These are phyloP conservation scores for Pyrenophora tritici-repentis DNA, from an alignment of 2,329 filamentous ascomycete genomes.

Conservation along the genomic window DNA sequence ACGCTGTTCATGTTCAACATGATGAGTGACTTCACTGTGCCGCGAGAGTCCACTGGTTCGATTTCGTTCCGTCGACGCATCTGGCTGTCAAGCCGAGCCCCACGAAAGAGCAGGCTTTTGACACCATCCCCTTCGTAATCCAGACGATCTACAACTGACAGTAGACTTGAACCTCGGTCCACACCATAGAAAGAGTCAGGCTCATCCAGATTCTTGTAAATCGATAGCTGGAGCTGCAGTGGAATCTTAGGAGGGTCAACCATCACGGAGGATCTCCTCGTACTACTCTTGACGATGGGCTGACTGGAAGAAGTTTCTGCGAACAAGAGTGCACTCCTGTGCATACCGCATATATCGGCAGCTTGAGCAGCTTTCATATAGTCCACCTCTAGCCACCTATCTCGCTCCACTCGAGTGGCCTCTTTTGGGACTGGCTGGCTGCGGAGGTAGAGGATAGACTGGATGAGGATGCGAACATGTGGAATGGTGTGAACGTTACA, in stretches of 20 bases:
- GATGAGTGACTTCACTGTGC: constrained; percentile 76
- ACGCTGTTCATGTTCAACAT: constrained; percentile 83
- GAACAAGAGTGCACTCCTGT: constrained; percentile 83
- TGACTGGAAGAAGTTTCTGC: constrained; percentile 72
- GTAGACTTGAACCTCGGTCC: constrained; percentile 74
- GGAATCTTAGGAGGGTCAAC: constrained; percentile 56
- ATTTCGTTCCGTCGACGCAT: constrained; percentile 65
- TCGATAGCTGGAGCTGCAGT: constrained; percentile 72
- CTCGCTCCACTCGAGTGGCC: constrained; percentile 75
- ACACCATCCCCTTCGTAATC: constrained; percentile 88
- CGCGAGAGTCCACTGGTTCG: constrained; percentile 65
- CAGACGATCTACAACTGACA: constrained; percentile 77
- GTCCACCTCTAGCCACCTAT: constrained; percentile 85
- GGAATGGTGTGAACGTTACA: constrained; percentile 56
- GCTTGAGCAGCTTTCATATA: constrained; percentile 71
- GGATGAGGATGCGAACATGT: constrained; percentile 74
- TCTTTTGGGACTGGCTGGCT: constrained; percentile 78
- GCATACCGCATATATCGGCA: constrained; percentile 79
- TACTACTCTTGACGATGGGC: constrained; percentile 51
- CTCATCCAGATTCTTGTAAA: constrained; percentile 93
- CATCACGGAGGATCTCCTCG: constrained; percentile 66
- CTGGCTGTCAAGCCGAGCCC: constrained; percentile 87
- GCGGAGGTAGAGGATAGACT: constrained; percentile 84
- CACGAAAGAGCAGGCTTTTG: constrained; percentile 87
- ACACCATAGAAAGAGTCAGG: constrained; percentile 96